Conservation (phyloP, 306 rosid species). For the Trichosanthes cucumerina region DNA sequence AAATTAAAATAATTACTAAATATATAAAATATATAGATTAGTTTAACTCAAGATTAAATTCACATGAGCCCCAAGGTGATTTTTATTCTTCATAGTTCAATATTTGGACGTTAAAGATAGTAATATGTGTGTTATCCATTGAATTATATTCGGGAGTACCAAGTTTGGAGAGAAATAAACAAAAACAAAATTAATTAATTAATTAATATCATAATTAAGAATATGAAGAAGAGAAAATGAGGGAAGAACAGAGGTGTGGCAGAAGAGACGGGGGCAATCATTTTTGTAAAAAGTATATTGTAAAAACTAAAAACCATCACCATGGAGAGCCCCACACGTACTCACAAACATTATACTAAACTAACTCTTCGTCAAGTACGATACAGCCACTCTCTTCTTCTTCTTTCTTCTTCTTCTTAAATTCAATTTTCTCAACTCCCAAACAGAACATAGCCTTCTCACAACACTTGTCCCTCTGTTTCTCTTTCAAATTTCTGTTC, state of each 20-base stretch:
- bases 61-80: not conserved
- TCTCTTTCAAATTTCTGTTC: not conserved
- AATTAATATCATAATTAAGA: not conserved
- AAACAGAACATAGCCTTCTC: not conserved
- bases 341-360: not conserved
- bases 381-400: not conserved
- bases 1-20: not conserved
- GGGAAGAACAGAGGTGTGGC: not conserved
- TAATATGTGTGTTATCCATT: too few relatives aligned
- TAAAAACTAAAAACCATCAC: not conserved
- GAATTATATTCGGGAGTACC: too few relatives aligned
- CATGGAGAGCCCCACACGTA: slow-evolving; percentile 1
- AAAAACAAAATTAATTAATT: not conserved
- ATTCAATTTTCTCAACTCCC: slow-evolving; percentile 5
- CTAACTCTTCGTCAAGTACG: not conserved
- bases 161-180: too few relatives aligned
- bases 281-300: not conserved
- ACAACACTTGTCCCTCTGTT: not conserved
- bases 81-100: too few relatives aligned
- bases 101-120: too few relatives aligned
- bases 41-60: not conserved
- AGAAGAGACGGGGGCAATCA: not conserved
- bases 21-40: too few relatives aligned
- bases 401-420: not conserved
- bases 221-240: not conserved